Evolutionary conservation across 768 basidiomycete genomes (phyloP), one percentile per base, ranked within the genome.

Genomic region (Gyrodon lividus): DNA sequence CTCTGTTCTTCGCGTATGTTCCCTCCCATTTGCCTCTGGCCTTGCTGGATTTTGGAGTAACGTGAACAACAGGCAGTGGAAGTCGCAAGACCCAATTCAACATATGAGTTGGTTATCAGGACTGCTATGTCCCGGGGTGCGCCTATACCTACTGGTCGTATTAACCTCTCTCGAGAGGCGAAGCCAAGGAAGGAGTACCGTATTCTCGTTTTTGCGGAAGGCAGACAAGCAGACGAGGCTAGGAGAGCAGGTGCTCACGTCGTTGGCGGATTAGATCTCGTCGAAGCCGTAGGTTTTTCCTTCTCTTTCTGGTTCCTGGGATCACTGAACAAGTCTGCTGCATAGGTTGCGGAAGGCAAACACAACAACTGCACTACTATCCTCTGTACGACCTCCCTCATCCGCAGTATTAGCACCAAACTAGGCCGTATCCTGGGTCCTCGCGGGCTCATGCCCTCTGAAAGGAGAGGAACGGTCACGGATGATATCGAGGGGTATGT

Each of bases 121-220:
- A 92, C 92, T 1, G 82, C 83, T 54, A 79, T 88, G 70, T 79
- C 83, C 50, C 85, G 85, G 64, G 89, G 91, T 59, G 75, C 86
- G 39, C 80, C 89, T 23, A 84, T 96, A 16, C 89, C 96, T 8
- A 90, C 92, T 65, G 97, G 97, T 3, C 88, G 93, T 56, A 84
- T 94, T 45, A 86, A 80, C 58, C 79, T 98, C 43, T 92, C 94
- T 0, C 75, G 84, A 43, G 91, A 95, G 60, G 81, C 87, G 34
- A 91, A 90, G 62, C 68, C 81, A 23, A 83, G 81, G 60, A 63
- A 75, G 30, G 80, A 85, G 59, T 88, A 90, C 54, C 84, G 80
- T 49, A 85, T 98, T 48, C 78, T 97, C n/a, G 93, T 96, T 26
- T 98, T 98, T 61, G 94, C 94, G 4, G 90, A 93, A 59, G 92